Conservation (phyloP, 345 rosid species). For the Populus ilicifolia region DNA sequence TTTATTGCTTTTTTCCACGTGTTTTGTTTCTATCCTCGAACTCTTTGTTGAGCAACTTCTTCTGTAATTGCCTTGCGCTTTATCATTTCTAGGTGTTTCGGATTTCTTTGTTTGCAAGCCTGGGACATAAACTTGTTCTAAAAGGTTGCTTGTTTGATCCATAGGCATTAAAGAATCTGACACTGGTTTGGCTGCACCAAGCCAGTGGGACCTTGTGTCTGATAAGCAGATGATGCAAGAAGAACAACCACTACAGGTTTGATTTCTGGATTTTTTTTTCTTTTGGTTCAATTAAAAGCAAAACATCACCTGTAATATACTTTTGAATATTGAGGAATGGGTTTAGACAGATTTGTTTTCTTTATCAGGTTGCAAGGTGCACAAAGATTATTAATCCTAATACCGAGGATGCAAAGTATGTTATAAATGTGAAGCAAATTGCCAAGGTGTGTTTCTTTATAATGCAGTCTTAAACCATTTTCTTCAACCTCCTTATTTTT, state of each 20-base stretch:
- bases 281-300: not conserved
- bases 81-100: not conserved
- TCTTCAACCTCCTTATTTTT: not conserved
- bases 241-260: conserved; percentile 89
- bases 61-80: no score
- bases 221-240: conserved; percentile 99
- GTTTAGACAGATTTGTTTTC: not conserved
- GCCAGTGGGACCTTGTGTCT: conserved; percentile 99
- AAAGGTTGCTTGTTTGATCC: not conserved
- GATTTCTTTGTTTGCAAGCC: no score
- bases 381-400: conserved; percentile 94
- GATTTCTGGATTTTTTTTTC: not conserved
- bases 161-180: conserved; percentile 96
- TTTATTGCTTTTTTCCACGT: no score
- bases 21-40: no score
- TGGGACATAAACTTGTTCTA: not conserved
- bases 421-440: conserved; percentile 92
- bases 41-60: no score
- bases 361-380: conserved; percentile 81
- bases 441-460: conserved; percentile 57
- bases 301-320: not conserved
- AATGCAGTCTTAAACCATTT: not conserved
- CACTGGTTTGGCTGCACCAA: conserved; percentile 93
- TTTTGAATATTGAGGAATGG: not conserved
- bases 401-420: conserved; percentile 94